Percentiles rank a stretch among this genome's conserved stretches.
These are phyloP conservation scores for Saccharomycopsis fermentans DNA, from an alignment of 805 yeast genomes.

Conservation along the genomic window DNA sequence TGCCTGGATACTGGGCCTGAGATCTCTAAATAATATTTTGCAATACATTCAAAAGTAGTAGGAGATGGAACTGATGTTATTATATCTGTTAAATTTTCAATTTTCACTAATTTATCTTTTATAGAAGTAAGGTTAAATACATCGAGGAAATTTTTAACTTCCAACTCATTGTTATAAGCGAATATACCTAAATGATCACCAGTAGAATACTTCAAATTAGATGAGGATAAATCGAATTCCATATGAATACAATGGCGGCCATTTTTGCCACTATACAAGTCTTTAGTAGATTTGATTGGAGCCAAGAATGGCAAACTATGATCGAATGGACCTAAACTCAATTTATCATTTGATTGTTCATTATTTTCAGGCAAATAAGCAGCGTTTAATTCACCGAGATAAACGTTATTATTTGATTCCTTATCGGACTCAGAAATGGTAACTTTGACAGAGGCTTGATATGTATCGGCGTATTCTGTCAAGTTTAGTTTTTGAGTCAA, in stretches of 20 bases:
- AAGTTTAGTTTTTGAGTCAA: constrained; percentile 55
- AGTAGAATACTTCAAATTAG: constrained; percentile 76
- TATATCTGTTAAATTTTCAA: constrained; percentile 58
- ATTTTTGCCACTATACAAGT: constrained; percentile 49
- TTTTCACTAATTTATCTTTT: constrained; percentile 45
- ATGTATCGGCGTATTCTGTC: constrained; percentile 70
- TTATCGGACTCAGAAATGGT: constrained; percentile 30
- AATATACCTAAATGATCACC: constrained; percentile 95
- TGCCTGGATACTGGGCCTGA: constrained; percentile 92
- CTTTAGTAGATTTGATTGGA: constrained; percentile 47
- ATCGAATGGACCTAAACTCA: constrained; percentile 61
- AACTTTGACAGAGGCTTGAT: constrained; percentile 56
- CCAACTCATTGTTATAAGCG: constrained; percentile 81
- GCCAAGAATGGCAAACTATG: constrained; percentile 78
- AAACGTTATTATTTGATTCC: constrained; percentile 36
- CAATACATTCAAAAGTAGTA: constrained; percentile 78
- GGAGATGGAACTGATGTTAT: constrained; percentile 61
- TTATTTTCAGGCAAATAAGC: constrained; percentile 34
- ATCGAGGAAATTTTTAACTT: constrained; percentile 53
- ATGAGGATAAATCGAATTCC: constrained; percentile 71
- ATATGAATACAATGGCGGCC: constrained; percentile 80
- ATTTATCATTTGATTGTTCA: constrained; percentile 23
- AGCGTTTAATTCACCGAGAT: constrained; percentile 74
- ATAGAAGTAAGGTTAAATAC: constrained; percentile 51
- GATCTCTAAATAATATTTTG: constrained; percentile 82